phyloP scores from a whole-genome alignment of 495 filamentous ascomycete genomes.

The Penicillium riverlandense region DNA sequence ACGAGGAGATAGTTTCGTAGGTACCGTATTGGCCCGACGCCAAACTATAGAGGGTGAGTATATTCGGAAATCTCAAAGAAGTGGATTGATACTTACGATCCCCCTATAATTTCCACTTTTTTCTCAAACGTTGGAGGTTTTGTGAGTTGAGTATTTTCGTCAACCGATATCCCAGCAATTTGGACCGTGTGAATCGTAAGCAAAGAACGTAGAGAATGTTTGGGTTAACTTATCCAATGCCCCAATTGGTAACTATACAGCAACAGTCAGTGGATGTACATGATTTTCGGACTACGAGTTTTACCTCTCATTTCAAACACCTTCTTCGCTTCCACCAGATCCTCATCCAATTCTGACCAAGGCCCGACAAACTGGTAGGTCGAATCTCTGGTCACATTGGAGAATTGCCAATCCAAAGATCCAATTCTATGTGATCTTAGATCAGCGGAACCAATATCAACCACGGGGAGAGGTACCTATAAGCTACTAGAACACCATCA shows the following conservation, averaged over 20 bases:
- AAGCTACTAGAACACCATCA: slow-evolving; percentile 50
- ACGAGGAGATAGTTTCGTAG: slow-evolving; percentile 56
- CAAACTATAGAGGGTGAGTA: slow-evolving; percentile 10
- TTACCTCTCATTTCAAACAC: slow-evolving; percentile 33
- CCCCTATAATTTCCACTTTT: slow-evolving; percentile 62
- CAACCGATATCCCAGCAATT: slow-evolving; percentile 48
- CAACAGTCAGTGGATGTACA: slow-evolving; percentile 7
- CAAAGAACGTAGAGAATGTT: background rate
- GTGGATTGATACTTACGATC: slow-evolving; percentile 30
- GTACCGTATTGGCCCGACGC: slow-evolving; percentile 54
- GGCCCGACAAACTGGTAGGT: slow-evolving; percentile 54
- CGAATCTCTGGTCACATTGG: slow-evolving; percentile 54
- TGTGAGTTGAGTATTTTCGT: slow-evolving; percentile 37
- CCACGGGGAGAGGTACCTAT: slow-evolving; percentile 19
- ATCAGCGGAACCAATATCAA: background rate
- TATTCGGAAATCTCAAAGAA: too few species aligned
- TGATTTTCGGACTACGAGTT: background rate
- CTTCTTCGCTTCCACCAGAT: slow-evolving; percentile 8
- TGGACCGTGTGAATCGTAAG: slow-evolving; percentile 37
- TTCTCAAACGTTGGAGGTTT: slow-evolving; percentile 43
- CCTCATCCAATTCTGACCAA: slow-evolving; percentile 11
- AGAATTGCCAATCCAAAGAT: slow-evolving; percentile 60
- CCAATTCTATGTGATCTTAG: slow-evolving; percentile 33
- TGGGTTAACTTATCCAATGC: slow-evolving; percentile 40
- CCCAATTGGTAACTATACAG: slow-evolving; percentile 57